Evolutionary conservation across 2,329 filamentous ascomycete species (phyloP), one percentile per base, ranked within the genome.

Genomic region (Boeremia exigua): DNA sequence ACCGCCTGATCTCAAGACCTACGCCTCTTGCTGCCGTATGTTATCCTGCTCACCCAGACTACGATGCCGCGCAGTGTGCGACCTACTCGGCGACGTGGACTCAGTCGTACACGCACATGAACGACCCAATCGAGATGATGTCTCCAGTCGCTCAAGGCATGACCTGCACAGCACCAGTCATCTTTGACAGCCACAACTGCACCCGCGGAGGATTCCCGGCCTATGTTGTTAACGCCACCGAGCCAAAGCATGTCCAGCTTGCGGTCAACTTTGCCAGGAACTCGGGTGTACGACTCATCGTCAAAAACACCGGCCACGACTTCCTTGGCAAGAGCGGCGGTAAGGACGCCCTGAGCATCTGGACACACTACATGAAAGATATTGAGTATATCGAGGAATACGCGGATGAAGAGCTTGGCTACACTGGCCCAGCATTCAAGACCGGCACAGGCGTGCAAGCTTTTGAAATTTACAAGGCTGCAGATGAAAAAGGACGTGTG

Each of bases 371-470:
- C 34, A 72, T 75, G 66, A 75, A 75, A 51, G 48, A 64, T 23
- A 72, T 74, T 12, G 64, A 69, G 11, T 73, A 73, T 40, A 69
- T 74, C 33, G 69, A 72, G 49, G 58, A 74, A 27, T 73, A 69
- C n/a, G 59, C 59, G 12, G 70, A 73, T 36, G 47, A 65, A n/a
- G 63, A 68, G 19, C 57, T 71, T 29, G 65, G 66, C 11, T 80
- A 78, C 52, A 68, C 67, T 0, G 82, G 83, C 0, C 72, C 78
- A 2, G 84, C 83, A 0, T 77, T 86, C 60, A 86, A 83, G 66
- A 73, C 84, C 15, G 84, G 82, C 2, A 78, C 82, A 9, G 84
- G 84, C 48, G 79, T 86, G 8, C 77, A 84, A 54, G 81, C 79
- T 3, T 76, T 73, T 32, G 83, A 86, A 57, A 69, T 84, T 1